Conservation (phyloP, 768 basidiomycete species). For the Tubosaeta sp. region DNA sequence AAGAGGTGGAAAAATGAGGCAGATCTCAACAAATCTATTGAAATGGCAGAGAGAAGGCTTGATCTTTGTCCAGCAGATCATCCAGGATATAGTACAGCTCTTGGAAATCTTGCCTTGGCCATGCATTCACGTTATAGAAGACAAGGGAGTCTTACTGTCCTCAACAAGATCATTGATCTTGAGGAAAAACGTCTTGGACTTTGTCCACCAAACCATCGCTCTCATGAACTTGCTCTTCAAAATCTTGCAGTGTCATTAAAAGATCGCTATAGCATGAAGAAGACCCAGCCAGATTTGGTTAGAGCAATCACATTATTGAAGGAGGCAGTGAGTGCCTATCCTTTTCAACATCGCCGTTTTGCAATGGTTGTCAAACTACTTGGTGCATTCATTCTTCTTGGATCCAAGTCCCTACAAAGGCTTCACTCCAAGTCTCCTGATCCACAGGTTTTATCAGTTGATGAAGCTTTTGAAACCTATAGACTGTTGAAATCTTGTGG, state of each 20-base stretch:
- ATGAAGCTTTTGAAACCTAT: neutral
- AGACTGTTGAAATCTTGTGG: neutral
- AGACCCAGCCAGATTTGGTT: neutral
- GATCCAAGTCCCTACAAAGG: too few species aligned
- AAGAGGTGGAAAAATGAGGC: neutral
- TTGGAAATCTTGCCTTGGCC: neutral
- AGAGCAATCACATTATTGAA: neutral
- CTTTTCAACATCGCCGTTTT: neutral
- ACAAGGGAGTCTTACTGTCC: neutral
- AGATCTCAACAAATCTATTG: neutral
- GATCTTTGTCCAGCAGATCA: neutral
- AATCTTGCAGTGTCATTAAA: neutral
- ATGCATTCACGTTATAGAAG: neutral
- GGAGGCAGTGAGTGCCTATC: neutral
- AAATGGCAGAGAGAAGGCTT: neutral
- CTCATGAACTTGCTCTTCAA: neutral
- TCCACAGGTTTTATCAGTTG: neutral
- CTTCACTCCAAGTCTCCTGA: too few species aligned
- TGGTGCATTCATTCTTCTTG: neutral
- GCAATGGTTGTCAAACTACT: neutral
- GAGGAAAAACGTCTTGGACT: neutral
- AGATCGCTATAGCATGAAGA: neutral
- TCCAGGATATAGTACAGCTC: neutral
- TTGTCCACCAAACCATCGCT: neutral
- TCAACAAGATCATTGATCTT: neutral